Base-by-base conservation (phyloP, 176 grass and related monocot species). In the Bromus sterilis region DNA sequence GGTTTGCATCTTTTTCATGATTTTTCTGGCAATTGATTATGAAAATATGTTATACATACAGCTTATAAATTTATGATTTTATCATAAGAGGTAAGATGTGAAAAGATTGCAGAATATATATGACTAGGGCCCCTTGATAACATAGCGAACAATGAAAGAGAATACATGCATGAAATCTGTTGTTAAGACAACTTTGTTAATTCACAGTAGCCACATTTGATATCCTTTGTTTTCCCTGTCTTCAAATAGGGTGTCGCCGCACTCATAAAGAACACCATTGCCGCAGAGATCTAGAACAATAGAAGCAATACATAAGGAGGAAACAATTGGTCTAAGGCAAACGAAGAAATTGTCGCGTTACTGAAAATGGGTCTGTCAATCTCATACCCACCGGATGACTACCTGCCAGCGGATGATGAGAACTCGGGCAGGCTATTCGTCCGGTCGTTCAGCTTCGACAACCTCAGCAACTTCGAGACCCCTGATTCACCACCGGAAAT, bases 311-410 rank as follows among this genome's bases (percentile, higher is more conserved):
- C 11, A 2, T 62, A 69, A 30, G 51, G 36, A 77, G 39, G 51
- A 56, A 44, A 82, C 56, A 25, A 55, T 73, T 73, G 29, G 13
- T 10, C 61, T 25, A 79, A 74, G 59, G 39, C 15, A 46, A 31
- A 73, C 15, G 16, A 79, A 65, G 53, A 33, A 43, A 28, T 20
- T 3, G 12, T 34, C 25, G 42, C 15, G 7, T 63, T 41, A 28
- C 21, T 79, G 34, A 18, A 84, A 86, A 94, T 94, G 92, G 89
- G 86, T 15, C 23, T 94, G 58, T 94, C 89, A 10, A 85, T 94
- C 76, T 94, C 89, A 60, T 91, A 94, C 75, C 75, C 92, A 76
- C 79, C 71, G 55, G 89, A 91, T 61, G 75, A 87, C 70, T 84
- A 88, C 66, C 79, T 83, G 4, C 92, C 89, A 49, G 35, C 70